Evolutionary conservation across 2,329 filamentous ascomycete genomes (phyloP), one percentile per base, ranked within the genome.

Genomic region (Talaromyces piceae): DNA sequence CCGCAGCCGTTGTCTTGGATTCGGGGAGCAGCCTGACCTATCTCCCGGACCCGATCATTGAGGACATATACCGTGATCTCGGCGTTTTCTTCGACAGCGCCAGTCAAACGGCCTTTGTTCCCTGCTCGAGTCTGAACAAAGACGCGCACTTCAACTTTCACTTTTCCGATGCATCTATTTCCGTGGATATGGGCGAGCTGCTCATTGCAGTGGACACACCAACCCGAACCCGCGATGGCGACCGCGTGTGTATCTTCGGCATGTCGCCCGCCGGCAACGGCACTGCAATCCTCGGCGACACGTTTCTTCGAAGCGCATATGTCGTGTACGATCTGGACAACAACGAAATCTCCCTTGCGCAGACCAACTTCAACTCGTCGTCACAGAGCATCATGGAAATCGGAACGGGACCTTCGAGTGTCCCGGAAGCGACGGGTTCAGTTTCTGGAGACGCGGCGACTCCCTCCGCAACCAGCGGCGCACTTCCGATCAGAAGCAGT

Each of bases 221-320:
- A 26, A 63, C 56, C 12, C 68, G 67, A 54, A 49, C 54, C n/a
- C n/a, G n/a, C 7, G 64, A 71, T 47, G 66, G 66, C 25, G 63
- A 63, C 18, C 54, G 58, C 16, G 67, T 69, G 25, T 75, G 73
- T 56, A 55, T 70, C 12, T 74, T 75, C 50, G 77, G 78, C 27
- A 77, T 84, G 57, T 68, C 67, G 3, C 77, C 78, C 0, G 69
- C 77, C 0, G 63, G 63, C 3, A 73, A 71, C 28, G 66, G 67
- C 55, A 73, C 71, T 20, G 63, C 73, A 5, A 75, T 82, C 5
- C 71, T 84, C 1, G 81, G 81, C 26, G 80, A 83, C 62, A 83
- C 80, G 0, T 84, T 83, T 67, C 66, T 84, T 13, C 77, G 80
- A 50, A 79, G 74, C 50, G 80, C 80, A 2, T 84, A 83, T 60